Evolutionary conservation across 768 basidiomycete species (phyloP), one percentile per base, ranked within the genome.

Genomic region (Kwoniella bestiolae): DNA sequence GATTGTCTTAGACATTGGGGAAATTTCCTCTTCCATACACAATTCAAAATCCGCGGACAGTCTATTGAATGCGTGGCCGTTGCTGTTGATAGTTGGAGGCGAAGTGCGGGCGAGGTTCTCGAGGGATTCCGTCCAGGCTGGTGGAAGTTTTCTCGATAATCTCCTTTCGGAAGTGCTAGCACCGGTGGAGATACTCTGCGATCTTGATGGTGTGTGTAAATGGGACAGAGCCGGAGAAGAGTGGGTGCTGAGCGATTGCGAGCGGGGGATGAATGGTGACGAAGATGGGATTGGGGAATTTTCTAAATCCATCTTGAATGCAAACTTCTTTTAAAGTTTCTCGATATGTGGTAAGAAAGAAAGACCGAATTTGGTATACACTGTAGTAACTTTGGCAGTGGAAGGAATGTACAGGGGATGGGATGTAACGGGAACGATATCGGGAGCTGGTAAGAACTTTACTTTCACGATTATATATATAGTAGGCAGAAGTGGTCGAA

Each of bases 61-160:
- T n/a, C n/a, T n/a, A n/a, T 41, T 14, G 38, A 41, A 16, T 14
- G 5, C 12, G 7, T 21, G 7, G 29, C 32, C 23, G 16, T 26
- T 34, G 41, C 8, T 50, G 23, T 25, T 51, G 14, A 14, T 16
- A 34, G 52, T 32, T 12, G 23, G 25, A 51, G 50, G 25, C 8
- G 55, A 41, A 0, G 41, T 50, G 28, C 11, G 58, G 25, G 70
- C 63, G 18, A 78, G 67, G 21, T 65, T 57, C 49, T 74, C 76
- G 18, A 78, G 51, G 11, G 66, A 69, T 58, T 78, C 76, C 2
- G 76, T 78, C 47, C 69, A 60, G 3, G 60, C 57, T 18, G 76
- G 76, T 16, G 76, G 74, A 44, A 67, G 47, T 61, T 71, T 71
- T 14, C 70, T 51, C n/a, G 60, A 62, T 50, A 71, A 49, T 44